These are phyloP conservation scores for Boletus vermiculosoides DNA, from an alignment of 768 basidiomycete genomes.

Conservation along the genomic window DNA sequence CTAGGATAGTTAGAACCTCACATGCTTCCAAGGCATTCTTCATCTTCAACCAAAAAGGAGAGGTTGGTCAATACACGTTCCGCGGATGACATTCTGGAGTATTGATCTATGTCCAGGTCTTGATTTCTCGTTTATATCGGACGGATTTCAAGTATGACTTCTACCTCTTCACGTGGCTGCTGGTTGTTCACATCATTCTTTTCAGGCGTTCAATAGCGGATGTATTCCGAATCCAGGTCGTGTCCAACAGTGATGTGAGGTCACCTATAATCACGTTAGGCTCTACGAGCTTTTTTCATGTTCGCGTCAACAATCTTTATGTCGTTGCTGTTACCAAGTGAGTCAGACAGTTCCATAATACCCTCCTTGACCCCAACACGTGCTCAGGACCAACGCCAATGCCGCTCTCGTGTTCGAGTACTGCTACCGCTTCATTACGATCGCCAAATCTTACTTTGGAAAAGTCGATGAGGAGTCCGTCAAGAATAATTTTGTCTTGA, in stretches of 20 bases:
- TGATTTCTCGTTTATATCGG: constrained; percentile 94
- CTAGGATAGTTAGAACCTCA: constrained; percentile 1
- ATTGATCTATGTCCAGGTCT: constrained; percentile 53
- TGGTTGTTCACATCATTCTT: constrained; percentile 3
- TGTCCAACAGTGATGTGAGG: constrained; percentile 94
- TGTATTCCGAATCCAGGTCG: constrained; percentile 98
- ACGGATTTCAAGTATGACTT: constrained; percentile 89
- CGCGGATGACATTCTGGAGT: background rate
- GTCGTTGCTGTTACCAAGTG: constrained; percentile 95
- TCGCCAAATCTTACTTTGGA: constrained; percentile 94
- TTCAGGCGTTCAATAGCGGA: constrained; percentile 91
- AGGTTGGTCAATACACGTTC: constrained; percentile 55
- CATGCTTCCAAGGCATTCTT: constrained; percentile 80
- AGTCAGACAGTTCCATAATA: constrained; percentile 22
- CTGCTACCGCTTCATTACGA: constrained; percentile 93
- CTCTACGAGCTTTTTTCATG: constrained; percentile 98
- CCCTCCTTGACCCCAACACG: background rate
- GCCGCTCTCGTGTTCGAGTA: constrained; percentile 98
- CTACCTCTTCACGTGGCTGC: background rate
- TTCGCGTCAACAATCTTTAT: constrained; percentile 92
- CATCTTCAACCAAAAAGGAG: constrained; percentile 99
- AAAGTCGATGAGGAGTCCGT: constrained; percentile 97
- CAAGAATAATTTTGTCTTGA: constrained; percentile 98
- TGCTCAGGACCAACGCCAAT: constrained; percentile 84
- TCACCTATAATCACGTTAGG: constrained; percentile 97